These are phyloP conservation scores for Amanita polypyramis DNA, from an alignment of 768 basidiomycete species.

Conservation along the genomic window DNA sequence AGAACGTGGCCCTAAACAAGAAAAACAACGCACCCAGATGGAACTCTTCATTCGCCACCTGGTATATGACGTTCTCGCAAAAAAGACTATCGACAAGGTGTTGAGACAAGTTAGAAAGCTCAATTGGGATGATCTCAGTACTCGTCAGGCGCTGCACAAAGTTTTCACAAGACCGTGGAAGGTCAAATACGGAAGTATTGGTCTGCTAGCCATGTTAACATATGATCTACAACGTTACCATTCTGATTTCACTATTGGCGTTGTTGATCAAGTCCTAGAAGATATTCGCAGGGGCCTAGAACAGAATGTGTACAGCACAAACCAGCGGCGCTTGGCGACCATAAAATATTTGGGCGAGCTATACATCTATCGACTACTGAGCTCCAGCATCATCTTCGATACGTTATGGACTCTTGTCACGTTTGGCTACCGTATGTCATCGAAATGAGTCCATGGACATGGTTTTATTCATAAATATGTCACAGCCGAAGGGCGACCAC, in stretches of 20 bases:
- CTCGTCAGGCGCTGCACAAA: conserved; percentile 63
- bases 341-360: conserved; percentile 95
- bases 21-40: conserved; percentile 77
- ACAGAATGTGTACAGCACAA: conserved; percentile 89
- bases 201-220: conserved; percentile 85
- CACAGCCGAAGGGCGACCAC: conserved; percentile 79
- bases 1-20: conserved; percentile 76
- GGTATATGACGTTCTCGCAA: conserved; percentile 87
- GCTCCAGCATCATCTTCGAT: conserved; percentile 86
- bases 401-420: conserved; percentile 90
- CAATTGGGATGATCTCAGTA: conserved; percentile 78
- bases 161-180: conserved; percentile 99
- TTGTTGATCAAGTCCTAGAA: conserved; percentile 93
- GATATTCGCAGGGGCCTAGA: conserved; percentile 87
- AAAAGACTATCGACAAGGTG: conserved; percentile 94
- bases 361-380: conserved; percentile 90
- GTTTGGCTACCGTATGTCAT: conserved; percentile 84
- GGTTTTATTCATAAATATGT: conserved; percentile 10
- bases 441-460: not conserved
- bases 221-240: conserved; percentile 93
- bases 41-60: conserved; percentile 94
- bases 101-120: conserved; percentile 87
- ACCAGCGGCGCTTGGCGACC: conserved; percentile 85
- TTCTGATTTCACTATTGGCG: conserved; percentile 74
- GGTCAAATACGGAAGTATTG: conserved; percentile 84